Conservation (phyloP, 495 filamentous ascomycete genomes). For the Hyphodiscus hymeniophilus region DNA sequence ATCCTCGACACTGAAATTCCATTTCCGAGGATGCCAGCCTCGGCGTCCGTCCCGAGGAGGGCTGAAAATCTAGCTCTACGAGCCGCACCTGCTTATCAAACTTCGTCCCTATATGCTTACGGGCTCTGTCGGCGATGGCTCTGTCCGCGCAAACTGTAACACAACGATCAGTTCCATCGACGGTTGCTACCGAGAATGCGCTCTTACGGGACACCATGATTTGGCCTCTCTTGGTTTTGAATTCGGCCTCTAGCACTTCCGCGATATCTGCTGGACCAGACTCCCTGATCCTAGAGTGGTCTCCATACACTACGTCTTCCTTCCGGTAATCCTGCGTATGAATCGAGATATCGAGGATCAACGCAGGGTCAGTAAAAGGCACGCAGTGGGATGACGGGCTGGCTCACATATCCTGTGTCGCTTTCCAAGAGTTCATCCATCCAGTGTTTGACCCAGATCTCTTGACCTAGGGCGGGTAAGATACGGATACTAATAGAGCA, state of each 20-base stretch:
- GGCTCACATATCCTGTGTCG: constrained; percentile 18
- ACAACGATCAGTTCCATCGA: not conserved
- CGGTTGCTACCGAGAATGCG: not conserved
- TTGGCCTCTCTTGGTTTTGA: constrained; percentile 5
- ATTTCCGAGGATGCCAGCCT: not conserved
- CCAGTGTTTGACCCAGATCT: constrained; percentile 17
- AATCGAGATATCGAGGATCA: constrained; percentile 17
- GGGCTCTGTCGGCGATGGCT: constrained; percentile 2
- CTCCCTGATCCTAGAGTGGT: constrained; percentile 7
- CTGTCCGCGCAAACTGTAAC: constrained; percentile 4
- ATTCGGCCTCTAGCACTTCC: constrained; percentile 2
- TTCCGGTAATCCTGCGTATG: constrained; percentile 3
- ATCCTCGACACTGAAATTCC: constrained; percentile 11
- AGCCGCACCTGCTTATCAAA: constrained; percentile 11
- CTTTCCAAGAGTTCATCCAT: constrained; percentile 21
- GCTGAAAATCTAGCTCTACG: constrained; percentile 16
- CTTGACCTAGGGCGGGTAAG: constrained; percentile 11
- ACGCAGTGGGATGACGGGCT: not conserved
- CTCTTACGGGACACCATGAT: constrained; percentile 18
- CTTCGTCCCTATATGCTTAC: constrained; percentile 1
- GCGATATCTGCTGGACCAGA: constrained; percentile 3
- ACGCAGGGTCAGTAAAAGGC: constrained; percentile 4
- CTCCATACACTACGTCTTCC: constrained; percentile 10
- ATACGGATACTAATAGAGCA: constrained; percentile 10
- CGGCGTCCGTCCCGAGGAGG: not conserved